Conservation (phyloP, 805 yeast genomes). For the Candida chilensis region DNA sequence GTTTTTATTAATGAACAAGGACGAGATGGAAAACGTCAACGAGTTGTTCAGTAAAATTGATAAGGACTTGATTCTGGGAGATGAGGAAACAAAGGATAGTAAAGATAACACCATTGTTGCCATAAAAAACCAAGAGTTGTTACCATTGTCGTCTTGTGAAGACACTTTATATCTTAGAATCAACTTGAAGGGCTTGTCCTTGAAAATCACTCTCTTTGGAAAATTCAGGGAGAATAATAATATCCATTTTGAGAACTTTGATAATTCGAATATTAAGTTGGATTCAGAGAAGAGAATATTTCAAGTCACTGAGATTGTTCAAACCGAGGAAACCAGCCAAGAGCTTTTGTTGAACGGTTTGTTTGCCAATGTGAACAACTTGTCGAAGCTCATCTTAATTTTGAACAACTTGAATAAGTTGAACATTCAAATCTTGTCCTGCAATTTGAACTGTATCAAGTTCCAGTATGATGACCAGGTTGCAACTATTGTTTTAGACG, state of each 20-base stretch:
- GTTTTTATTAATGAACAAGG: slow-evolving; percentile 15
- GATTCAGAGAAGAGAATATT: background rate
- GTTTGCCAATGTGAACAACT: slow-evolving; percentile 12
- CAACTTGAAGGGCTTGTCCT: slow-evolving; percentile 10
- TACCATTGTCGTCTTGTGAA: slow-evolving; percentile 10
- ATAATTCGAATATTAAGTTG: slow-evolving; percentile 1
- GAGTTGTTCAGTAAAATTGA: slow-evolving; percentile 23
- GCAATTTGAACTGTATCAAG: slow-evolving; percentile 13
- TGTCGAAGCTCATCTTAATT: slow-evolving; percentile 14
- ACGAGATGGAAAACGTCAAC: slow-evolving; percentile 20
- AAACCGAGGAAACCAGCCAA: background rate
- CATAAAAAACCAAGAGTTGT: background rate
- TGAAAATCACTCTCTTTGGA: slow-evolving; percentile 22
- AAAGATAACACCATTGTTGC: background rate
- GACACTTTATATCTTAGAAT: slow-evolving; percentile 20
- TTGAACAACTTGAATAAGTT: slow-evolving; percentile 14
- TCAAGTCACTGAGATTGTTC: background rate
- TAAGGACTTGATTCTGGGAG: no score
- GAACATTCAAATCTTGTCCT: slow-evolving; percentile 11
- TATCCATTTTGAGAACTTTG: slow-evolving; percentile 2
- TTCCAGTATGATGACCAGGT: slow-evolving; percentile 20
- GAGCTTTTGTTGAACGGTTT: slow-evolving; percentile 6
- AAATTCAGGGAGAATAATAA: slow-evolving; percentile 9
- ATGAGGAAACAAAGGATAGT: background rate
- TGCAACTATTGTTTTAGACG: slow-evolving; percentile 10